phyloP scores from a whole-genome alignment of 305 asterid genomes.

The Vinca major region DNA sequence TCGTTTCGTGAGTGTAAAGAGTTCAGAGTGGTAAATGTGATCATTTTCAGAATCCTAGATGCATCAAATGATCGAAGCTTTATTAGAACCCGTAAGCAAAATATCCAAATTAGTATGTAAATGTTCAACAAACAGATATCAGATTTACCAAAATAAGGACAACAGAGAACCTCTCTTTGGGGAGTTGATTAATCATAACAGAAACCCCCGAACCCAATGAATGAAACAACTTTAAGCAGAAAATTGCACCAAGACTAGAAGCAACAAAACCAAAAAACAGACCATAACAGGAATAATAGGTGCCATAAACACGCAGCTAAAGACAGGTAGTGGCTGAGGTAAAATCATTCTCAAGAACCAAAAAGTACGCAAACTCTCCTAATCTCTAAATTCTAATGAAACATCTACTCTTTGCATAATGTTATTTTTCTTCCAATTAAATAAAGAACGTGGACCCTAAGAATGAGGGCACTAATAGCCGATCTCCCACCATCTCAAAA shows the following conservation, averaged over 20 bases:
- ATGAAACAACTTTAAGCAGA: neutral
- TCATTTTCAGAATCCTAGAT: constrained; percentile 91
- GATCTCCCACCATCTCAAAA: neutral
- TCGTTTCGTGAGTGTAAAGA: constrained; percentile 75
- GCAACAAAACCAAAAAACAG: neutral
- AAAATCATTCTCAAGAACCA: neutral
- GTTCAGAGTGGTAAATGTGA: constrained; percentile 95
- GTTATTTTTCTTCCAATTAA: neutral
- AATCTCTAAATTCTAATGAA: neutral
- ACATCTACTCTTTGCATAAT: neutral
- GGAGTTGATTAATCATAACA: neutral
- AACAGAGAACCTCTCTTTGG: neutral
- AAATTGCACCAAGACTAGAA: neutral
- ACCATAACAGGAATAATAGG: neutral
- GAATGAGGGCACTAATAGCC: neutral
- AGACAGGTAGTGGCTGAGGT: neutral
- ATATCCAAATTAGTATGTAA: neutral
- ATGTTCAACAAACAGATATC: neutral
- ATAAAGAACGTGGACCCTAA: neutral
- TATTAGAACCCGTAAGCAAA: neutral
- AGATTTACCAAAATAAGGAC: neutral
- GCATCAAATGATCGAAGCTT: neutral
- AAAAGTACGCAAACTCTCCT: neutral
- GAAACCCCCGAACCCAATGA: neutral
- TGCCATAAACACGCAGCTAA: neutral